Percentiles rank a stretch among this genome's conserved stretches.
Conservation (phyloP, 176 grass and related monocot genomes). For the Oryza punctata region DNA sequence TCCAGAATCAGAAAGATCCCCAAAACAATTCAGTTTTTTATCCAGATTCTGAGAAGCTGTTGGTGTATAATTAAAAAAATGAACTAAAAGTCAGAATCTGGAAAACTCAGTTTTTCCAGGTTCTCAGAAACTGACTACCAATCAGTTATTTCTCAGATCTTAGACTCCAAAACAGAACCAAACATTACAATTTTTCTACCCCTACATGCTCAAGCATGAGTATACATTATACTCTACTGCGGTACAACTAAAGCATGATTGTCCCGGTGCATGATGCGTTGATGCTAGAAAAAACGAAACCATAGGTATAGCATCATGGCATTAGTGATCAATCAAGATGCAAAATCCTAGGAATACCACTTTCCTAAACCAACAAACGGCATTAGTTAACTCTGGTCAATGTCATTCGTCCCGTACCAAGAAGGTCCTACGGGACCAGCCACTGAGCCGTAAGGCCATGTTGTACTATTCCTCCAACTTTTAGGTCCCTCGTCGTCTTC, state of each 20-base stretch:
- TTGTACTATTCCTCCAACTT: background rate
- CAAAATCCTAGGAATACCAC: background rate
- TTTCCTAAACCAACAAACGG: slow-evolving; percentile 11
- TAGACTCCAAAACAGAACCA: too few species aligned
- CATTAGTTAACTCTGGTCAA: slow-evolving; percentile 35
- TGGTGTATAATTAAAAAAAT: too few species aligned
- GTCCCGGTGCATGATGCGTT: background rate
- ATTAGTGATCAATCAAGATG: background rate
- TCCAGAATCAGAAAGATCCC: too few species aligned
- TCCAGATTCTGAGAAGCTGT: too few species aligned
- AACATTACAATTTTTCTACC: background rate
- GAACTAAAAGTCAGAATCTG: too few species aligned
- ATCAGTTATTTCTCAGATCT: too few species aligned
- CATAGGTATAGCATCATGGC: background rate
- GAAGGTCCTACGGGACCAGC: slow-evolving; percentile 27
- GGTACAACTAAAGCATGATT: background rate
- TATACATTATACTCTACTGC: too few species aligned
- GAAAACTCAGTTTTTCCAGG: too few species aligned
- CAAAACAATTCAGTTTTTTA: too few species aligned
- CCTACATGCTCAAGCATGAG: too few species aligned
- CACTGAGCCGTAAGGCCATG: background rate
- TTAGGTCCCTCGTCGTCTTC: slow-evolving; percentile 25
- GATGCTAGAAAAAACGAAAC: background rate
- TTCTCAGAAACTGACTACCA: too few species aligned
- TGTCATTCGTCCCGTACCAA: slow-evolving; percentile 25